Evolutionary conservation across 2,329 filamentous ascomycete species (phyloP).

Genomic region (Penicillium sp.): DNA sequence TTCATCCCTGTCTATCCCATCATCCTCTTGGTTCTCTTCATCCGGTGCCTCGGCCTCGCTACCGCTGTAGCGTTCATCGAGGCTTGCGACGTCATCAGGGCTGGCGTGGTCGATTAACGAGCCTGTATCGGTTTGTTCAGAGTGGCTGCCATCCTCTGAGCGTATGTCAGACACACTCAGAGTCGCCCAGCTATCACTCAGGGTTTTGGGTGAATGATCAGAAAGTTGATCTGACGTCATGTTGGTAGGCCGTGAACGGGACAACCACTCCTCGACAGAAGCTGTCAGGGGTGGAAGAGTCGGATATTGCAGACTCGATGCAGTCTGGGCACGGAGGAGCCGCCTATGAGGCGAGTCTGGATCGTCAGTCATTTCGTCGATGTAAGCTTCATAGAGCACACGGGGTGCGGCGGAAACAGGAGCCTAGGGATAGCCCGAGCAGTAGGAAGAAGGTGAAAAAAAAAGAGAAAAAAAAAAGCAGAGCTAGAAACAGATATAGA

Average conservation of each 20-base stretch:
- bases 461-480: not conserved
- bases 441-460: not conserved
- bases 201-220: constrained; percentile 24
- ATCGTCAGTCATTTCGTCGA: constrained; percentile 31
- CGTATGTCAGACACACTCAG: constrained; percentile 38
- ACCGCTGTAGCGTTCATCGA: constrained; percentile 33
- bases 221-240: constrained; percentile 32
- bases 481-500: constrained; percentile 3
- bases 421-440: constrained; percentile 4
- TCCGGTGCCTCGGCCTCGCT: constrained; percentile 32
- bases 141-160: constrained; percentile 39
- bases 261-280: constrained; percentile 37
- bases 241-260: constrained; percentile 33
- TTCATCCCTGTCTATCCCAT: constrained; percentile 18
- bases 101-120: constrained; percentile 38
- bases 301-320: constrained; percentile 34
- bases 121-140: constrained; percentile 37
- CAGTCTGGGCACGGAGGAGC: constrained; percentile 20
- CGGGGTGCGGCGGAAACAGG: constrained; percentile 6
- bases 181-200: constrained; percentile 42
- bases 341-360: constrained; percentile 27
- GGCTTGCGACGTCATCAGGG: constrained; percentile 39
- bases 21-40: constrained; percentile 23
- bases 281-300: constrained; percentile 33
- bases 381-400: constrained; percentile 7